Conservation (phyloP, 1,284 basidiomycete species). For the Trametes hirsuta region DNA sequence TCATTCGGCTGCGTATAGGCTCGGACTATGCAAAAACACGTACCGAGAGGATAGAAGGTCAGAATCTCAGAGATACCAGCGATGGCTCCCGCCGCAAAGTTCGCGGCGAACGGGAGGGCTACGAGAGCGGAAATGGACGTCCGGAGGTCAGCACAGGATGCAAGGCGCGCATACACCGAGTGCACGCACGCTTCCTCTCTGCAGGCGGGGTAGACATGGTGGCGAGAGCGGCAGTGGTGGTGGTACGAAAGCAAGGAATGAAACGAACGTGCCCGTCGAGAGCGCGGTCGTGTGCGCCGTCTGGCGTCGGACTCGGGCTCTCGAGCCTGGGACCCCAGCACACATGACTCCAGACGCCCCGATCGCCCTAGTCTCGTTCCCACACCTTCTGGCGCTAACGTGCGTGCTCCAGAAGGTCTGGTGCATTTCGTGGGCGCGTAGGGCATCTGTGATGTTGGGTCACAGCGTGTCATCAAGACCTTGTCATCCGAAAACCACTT, state of each 20-base stretch:
- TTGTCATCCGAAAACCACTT: too few species aligned
- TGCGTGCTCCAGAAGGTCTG: too few species aligned
- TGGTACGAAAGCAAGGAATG: neutral
- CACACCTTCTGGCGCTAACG: too few species aligned
- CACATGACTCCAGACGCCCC: constrained; percentile 2
- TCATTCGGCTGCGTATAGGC: neutral
- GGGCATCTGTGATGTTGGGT: too few species aligned
- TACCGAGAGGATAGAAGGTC: constrained; percentile 91
- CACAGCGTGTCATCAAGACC: too few species aligned
- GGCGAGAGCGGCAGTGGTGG: neutral
- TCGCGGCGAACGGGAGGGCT: constrained; percentile 39
- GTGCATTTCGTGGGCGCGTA: too few species aligned
- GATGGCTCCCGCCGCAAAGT: constrained; percentile 39
- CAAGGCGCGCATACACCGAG: neutral
- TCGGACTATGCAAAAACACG: constrained; percentile 32
- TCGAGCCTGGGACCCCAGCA: neutral
- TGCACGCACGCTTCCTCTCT: constrained; percentile 22
- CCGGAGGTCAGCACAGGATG: neutral
- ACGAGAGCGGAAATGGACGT: neutral
- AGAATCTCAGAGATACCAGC: constrained; percentile 79
- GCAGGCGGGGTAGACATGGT: constrained; percentile 21
- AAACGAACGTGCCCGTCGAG: neutral
- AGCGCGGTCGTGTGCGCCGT: constrained; percentile 10
- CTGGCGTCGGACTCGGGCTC: neutral
- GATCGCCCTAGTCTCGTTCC: too few species aligned